Evolutionary conservation across 352 stramenopile genomes (phyloP).

Genomic region (Globisporangium sylvaticum): DNA sequence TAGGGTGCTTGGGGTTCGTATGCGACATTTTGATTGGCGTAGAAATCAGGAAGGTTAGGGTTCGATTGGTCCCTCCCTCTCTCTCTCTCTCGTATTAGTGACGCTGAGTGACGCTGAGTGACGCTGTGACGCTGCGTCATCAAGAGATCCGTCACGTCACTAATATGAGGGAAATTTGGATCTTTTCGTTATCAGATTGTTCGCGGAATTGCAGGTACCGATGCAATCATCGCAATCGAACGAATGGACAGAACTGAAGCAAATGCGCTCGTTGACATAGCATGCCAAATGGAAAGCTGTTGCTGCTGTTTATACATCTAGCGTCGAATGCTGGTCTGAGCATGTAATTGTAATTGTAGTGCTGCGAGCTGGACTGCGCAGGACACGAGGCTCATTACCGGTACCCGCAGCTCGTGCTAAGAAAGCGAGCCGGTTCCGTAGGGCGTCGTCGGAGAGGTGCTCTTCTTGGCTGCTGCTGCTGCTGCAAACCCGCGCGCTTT

Average conservation of each 20-base stretch:
- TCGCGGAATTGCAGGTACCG: not conserved
- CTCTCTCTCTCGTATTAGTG: too few species aligned
- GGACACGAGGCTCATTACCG: not conserved
- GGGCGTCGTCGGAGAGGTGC: slow-evolving; percentile 8
- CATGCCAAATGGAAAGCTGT: not conserved
- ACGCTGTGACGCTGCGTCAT: not conserved
- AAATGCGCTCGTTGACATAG: not conserved
- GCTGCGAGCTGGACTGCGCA: not conserved
- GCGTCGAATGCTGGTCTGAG: not conserved
- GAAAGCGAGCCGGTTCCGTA: slow-evolving; percentile 38
- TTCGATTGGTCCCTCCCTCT: not conserved
- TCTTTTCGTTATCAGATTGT: not conserved
- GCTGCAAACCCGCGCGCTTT: not conserved
- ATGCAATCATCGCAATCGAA: not conserved
- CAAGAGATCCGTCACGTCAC: not conserved
- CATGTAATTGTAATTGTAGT: not conserved
- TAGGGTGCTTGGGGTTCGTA: not conserved
- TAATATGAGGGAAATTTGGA: not conserved
- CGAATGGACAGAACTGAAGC: not conserved
- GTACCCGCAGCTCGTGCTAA: slow-evolving; percentile 17
- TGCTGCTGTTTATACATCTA: not conserved
- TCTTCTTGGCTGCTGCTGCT: not conserved
- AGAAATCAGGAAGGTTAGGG: not conserved
- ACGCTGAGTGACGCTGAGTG: too few species aligned
- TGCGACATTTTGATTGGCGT: not conserved